Base-by-base conservation (phyloP, 176 grass and related monocot genomes). In the Thalia dealbata region DNA sequence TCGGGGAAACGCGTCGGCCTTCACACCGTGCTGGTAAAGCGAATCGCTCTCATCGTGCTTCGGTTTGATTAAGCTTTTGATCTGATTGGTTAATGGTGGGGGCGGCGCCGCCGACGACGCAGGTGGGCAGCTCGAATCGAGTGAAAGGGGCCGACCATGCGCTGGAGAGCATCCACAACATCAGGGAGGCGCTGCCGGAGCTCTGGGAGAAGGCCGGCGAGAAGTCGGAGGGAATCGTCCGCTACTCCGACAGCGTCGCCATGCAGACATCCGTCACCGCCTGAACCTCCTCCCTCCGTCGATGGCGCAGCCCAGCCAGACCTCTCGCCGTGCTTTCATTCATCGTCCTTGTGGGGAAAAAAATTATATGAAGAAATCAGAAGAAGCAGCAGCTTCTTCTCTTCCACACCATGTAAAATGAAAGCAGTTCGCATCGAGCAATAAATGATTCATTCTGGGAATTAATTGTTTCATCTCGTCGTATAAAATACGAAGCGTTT, bases 241-340 rank as follows among this genome's bases (percentile, higher is more conserved):
- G 81, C 67, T 92, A 90, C 24, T 78, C 89, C 0, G 84, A 87
- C 84, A 97, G 90, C 55, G 81, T 92, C 3, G 81, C 84, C 27
- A 81, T 92, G 5, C 87, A 97, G 83, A 97, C 93, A 54, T 85
- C 76, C 0, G 93, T 97, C 50, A 92, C 82, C 7, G 93, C 89
- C 2, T 96, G n/a, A 46, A 56, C 50, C 55, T 13, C 19, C 24
- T 14, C 28, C 45, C 45, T 8, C 45, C 45, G 11, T 48, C 6
- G 11, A 48, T 10, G 1, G 32, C 32, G 32, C 32, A 4, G 32
- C 32, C 3, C n/a, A n/a, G n/a, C n/a, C n/a, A n/a, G n/a, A n/a
- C n/a, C n/a, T n/a, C n/a, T 38, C 32, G 1, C 32, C 32, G 32
- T 38, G 32, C 32, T 38, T 38, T 38, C 32, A n/a, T n/a, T n/a